Base-by-base conservation (phyloP, 805 yeast genomes). In the Candida koratica region DNA sequence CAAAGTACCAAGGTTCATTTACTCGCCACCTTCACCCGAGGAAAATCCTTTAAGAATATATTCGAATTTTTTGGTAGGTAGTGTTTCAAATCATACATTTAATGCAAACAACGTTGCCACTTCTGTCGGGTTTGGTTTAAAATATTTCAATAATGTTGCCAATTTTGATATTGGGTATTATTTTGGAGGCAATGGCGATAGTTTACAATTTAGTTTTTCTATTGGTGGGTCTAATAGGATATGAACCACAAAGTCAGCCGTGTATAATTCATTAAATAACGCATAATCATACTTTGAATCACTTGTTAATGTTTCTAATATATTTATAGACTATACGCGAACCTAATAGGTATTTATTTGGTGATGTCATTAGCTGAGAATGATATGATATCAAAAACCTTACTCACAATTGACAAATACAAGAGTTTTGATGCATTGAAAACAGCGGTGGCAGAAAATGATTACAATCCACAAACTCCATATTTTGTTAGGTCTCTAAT, bases 31-130 rank as follows among this genome's bases (percentile, higher is more conserved):
- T 14, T 20, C 26, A 10, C 24, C 16, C 38, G 45, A 48, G n/a
- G 27, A 17, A 25, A 57, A 56, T 38, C 71, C 71, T 1, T 53
- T 67, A 42, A 47, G 71, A 34, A 53, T 84, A 20, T 93, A 84
- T 51, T 58, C 70, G 20, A 81, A 84, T 38, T 53, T 77, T 17
- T 74, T 77, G 50, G 79, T 81, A 27, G 97, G 96, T 1, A 74
- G 76, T 37, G 69, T 75, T 48, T 32, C 49, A 10, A 49, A 55
- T 25, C 53, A 60, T 38, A 36, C 63, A 25, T 30, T 56, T 13
- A 37, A 43, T 17, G 58, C 52, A 24, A 41, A 44, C 5, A 34
- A 46, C 10, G 38, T 53, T 5, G 61, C 53, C 6, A 32, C 55
- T 17, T 53, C 58, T 35, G 43, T 52, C 14, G 72, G 71, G 1